These are phyloP conservation scores for Exophiala dermatitidis DNA, from an alignment of 2,329 filamentous ascomycete genomes.

Conservation along the genomic window DNA sequence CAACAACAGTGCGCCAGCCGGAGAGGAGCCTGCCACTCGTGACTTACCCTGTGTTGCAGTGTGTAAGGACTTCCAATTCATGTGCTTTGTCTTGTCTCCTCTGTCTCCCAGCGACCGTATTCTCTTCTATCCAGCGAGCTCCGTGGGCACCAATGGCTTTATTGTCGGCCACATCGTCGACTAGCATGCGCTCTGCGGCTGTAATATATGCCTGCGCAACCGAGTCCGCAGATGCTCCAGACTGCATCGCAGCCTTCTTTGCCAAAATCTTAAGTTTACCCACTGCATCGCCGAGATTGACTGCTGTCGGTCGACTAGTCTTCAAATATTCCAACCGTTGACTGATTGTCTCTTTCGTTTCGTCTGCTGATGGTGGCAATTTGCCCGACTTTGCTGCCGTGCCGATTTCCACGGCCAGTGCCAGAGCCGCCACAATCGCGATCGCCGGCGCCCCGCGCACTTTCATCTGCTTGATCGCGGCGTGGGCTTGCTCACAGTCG, in stretches of 20 bases:
- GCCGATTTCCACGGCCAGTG: constrained; percentile 75
- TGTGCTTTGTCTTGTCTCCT: constrained; percentile 31
- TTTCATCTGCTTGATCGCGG: constrained; percentile 60
- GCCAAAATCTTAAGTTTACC: constrained; percentile 65
- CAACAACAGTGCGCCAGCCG: constrained; percentile 1
- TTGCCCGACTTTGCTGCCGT: constrained; percentile 34
- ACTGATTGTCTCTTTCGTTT: constrained; percentile 57
- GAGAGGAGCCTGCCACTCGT: constrained; percentile 2
- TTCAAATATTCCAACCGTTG: constrained; percentile 78
- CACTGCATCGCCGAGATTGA: constrained; percentile 88
- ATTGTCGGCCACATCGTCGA: constrained; percentile 82
- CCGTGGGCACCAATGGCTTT: constrained; percentile 75
- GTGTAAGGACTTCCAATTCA: constrained; percentile 77
- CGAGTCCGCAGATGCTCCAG: constrained; percentile 34
- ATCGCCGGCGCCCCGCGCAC: constrained; percentile 79
- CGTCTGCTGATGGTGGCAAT: constrained; percentile 48
- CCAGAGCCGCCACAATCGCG: constrained; percentile 90
- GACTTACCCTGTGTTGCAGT: constrained; percentile 87
- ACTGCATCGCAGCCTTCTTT: constrained; percentile 34
- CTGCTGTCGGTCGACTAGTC: constrained; percentile 83
- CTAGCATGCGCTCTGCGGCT: constrained; percentile 78
- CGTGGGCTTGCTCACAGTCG: constrained; percentile 54
- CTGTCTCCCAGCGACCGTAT: constrained; percentile 45
- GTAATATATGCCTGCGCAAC: constrained; percentile 66
- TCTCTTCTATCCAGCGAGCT: constrained; percentile 69